A percentile compares a stretch with the other conserved stretches of the same genome.
These are phyloP conservation scores for Dryas integrifolia DNA, from an alignment of 331 rosid species.

Conservation along the genomic window DNA sequence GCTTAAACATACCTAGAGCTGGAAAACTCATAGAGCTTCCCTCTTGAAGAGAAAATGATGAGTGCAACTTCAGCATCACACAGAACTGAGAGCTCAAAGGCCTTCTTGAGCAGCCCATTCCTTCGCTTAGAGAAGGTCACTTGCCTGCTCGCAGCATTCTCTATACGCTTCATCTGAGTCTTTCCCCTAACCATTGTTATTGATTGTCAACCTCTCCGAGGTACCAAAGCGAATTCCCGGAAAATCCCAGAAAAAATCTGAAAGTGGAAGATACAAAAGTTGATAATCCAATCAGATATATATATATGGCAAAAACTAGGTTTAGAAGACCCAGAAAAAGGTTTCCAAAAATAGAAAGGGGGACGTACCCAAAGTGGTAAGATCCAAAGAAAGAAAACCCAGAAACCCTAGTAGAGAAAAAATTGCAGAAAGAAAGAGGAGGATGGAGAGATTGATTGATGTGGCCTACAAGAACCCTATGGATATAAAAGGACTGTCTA, in stretches of 20 bases:
- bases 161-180: constrained; percentile 91
- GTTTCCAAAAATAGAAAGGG: constrained; percentile 43
- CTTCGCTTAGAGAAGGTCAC: constrained; percentile 89
- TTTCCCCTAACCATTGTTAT: constrained; percentile 78
- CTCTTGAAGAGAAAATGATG: constrained; percentile 75
- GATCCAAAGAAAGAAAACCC: constrained; percentile 6
- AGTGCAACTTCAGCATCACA: constrained; percentile 97
- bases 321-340: background rate
- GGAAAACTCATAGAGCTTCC: constrained; percentile 87
- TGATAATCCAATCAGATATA: constrained; percentile 22
- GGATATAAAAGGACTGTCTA: background rate
- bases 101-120: constrained; percentile 83
- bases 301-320: background rate
- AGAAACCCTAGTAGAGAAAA: constrained; percentile 43
- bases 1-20: constrained; percentile 56
- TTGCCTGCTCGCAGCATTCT: constrained; percentile 83
- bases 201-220: background rate
- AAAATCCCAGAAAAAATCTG: constrained; percentile 19
- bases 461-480: constrained; percentile 39
- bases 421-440: background rate
- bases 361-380: background rate
- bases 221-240: background rate
- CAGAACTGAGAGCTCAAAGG: constrained; percentile 87
- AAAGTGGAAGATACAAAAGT: constrained; percentile 4
- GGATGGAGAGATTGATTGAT: background rate